These are phyloP conservation scores for Nemania sp. DNA, from an alignment of 2,329 filamentous ascomycete species.

Conservation along the genomic window DNA sequence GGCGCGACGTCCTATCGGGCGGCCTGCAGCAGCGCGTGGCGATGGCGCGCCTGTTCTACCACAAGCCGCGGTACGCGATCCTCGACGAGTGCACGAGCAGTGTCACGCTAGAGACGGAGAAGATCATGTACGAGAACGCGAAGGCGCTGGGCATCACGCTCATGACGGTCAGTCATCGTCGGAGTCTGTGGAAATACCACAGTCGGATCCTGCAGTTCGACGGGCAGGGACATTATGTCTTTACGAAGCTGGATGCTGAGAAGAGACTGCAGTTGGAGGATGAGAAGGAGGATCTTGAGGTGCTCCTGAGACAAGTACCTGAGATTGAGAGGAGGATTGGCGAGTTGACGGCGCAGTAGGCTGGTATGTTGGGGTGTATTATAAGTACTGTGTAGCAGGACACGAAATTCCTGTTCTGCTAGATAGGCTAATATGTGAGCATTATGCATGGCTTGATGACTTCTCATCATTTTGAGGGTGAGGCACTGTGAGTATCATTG, in stretches of 20 bases:
- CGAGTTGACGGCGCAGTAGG: constrained; percentile 64
- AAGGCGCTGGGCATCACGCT: constrained; percentile 90
- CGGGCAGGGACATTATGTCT: constrained; percentile 88
- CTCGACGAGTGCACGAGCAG: constrained; percentile 95
- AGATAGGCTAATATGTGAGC: no score
- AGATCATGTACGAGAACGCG: constrained; percentile 95
- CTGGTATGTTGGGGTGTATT: neutral
- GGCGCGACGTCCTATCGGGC: constrained; percentile 90
- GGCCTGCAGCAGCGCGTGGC: constrained; percentile 95
- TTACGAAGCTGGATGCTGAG: constrained; percentile 87
- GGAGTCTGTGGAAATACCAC: constrained; percentile 96
- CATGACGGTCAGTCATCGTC: constrained; percentile 92
- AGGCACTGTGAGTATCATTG: no score
- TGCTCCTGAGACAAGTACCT: constrained; percentile 80
- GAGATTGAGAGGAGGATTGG: constrained; percentile 84
- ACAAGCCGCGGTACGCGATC: constrained; percentile 89
- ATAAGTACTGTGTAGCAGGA: no score
- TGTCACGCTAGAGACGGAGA: constrained; percentile 93
- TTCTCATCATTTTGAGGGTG: no score
- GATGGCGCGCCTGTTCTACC: constrained; percentile 95
- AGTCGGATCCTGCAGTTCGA: constrained; percentile 94
- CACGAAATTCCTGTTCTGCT: no score
- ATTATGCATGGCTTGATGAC: no score
- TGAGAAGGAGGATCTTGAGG: constrained; percentile 91
- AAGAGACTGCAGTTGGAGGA: constrained; percentile 84